Conservation (phyloP, 1,139 yeast species). For the Pichia sp. region DNA sequence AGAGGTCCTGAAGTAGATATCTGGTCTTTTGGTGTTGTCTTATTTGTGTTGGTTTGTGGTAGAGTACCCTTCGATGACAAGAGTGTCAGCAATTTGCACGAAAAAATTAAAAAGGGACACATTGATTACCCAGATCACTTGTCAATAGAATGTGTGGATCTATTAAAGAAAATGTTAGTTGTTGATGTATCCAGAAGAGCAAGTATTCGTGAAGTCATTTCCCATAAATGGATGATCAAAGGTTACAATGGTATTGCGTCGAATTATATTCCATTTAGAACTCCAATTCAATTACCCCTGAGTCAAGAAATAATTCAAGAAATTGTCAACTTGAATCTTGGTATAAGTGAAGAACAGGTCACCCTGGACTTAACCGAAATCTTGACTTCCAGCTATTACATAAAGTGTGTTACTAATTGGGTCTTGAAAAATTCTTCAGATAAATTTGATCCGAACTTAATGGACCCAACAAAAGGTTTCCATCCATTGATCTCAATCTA, state of each 20-base stretch:
- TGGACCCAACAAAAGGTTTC: conserved; percentile 84
- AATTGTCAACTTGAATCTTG: conserved; percentile 78
- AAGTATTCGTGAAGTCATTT: conserved; percentile 66
- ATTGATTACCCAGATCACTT: conserved; percentile 88
- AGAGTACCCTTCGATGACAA: conserved; percentile 98
- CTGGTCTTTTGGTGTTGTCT: conserved; percentile 97
- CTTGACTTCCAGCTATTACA: conserved; percentile 65
- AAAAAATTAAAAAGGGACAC: conserved; percentile 85
- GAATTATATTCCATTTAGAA: conserved; percentile 69
- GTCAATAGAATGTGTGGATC: conserved; percentile 76
- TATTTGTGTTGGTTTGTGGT: conserved; percentile 93
- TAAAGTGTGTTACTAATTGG: conserved; percentile 64
- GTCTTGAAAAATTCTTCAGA: conserved; percentile 35
- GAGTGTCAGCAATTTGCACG: conserved; percentile 86
- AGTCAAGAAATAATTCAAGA: conserved; percentile 67
- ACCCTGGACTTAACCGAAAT: conserved; percentile 53
- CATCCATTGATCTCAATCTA: conserved; percentile 89
- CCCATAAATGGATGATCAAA: conserved; percentile 93
- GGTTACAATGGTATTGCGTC: conserved; percentile 77
- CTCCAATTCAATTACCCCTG: conserved; percentile 70
- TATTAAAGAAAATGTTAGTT: conserved; percentile 84
- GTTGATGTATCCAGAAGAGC: conserved; percentile 86
- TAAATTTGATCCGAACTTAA: conserved; percentile 22
- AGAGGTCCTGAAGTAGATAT: conserved; percentile 96
- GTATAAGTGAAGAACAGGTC: conserved; percentile 53